These are phyloP conservation scores for Quercus rubra DNA, from an alignment of 306 rosid species.

Conservation along the genomic window DNA sequence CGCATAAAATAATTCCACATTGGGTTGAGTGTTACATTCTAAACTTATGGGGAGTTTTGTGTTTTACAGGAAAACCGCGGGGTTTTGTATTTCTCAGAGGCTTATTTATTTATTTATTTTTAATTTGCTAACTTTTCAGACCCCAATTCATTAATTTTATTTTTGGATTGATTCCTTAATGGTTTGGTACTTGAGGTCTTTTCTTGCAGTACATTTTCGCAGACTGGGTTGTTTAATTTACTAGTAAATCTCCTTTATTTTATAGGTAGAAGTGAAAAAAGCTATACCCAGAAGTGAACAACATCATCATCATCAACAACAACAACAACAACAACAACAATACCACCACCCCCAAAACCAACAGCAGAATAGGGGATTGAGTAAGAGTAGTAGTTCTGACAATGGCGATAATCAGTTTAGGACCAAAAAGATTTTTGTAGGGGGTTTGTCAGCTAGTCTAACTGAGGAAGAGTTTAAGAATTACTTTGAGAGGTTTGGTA, in stretches of 20 bases:
- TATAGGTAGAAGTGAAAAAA: conserved; percentile 65
- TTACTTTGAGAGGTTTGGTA: conserved; percentile 75
- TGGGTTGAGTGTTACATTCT: too few species aligned
- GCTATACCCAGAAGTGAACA: conserved; percentile 59
- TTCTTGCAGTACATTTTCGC: not conserved
- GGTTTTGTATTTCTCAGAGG: too few species aligned
- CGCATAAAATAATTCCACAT: too few species aligned
- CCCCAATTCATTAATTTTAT: too few species aligned
- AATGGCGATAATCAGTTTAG: conserved; percentile 32
- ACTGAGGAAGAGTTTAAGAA: conserved; percentile 62
- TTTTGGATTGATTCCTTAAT: too few species aligned
- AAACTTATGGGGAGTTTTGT: too few species aligned
- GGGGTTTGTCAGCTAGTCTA: conserved; percentile 66
- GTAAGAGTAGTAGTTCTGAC: conserved; percentile 36
- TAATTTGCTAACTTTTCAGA: too few species aligned
- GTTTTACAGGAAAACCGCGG: too few species aligned
- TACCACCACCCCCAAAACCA: conserved; percentile 40
- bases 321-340: conserved; percentile 16
- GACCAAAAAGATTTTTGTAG: conserved; percentile 80
- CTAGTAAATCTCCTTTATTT: conserved; percentile 6
- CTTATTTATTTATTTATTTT: too few species aligned
- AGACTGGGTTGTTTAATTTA: conserved; percentile 14
- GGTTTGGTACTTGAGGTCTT: not conserved
- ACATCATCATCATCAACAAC: conserved; percentile 36
- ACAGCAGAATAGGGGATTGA: conserved; percentile 34